Base-by-base conservation (phyloP, 2,329 filamentous ascomycete species). In the Colletotrichum echinochloae region DNA sequence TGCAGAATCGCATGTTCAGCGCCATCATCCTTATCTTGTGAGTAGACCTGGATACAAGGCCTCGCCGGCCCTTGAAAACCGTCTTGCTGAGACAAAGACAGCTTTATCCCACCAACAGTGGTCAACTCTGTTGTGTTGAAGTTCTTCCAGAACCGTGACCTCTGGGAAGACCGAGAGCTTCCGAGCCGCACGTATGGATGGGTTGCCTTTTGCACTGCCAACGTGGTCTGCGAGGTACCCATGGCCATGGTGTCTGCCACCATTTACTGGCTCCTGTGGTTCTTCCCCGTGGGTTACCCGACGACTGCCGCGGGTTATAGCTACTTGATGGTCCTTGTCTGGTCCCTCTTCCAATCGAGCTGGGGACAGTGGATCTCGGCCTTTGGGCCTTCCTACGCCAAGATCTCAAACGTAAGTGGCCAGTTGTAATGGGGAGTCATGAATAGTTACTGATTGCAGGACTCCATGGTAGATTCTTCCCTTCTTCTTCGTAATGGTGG, bases 331-430 rank as follows among this genome's bases (percentile, higher is more conserved):
- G 88, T 88, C 0, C 82, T 95, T 76, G 85, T 95, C 0, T 94
- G 94, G 82, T 94, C 90, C 83, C 79, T 95, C 9, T 95, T 94
- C 85, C 88, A 90, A 78, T 87, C 87, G 39, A 90, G 85, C 74
- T 95, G 91, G 92, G 94, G 92, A 26, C 93, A 94, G 78, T 95
- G 92, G 92, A 94, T 96, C 74, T 92, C 90, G 73, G 93, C 94
- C 0, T 94, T 94, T 79, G 92, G 93, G 0, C 92, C 93, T 0
- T 90, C 86, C 49, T 94, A 94, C 81, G 93, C 92, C 0, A 91
- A 94, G 73, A 94, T 95, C 73, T 89, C 89, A 52, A 94, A 95
- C 76, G 82, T 81, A 71, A 81, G 82, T 78, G 5, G 0, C 3
- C 6, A 11, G 0, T 11, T 23, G 20, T 2, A 12, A 4, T 2